These are phyloP conservation scores for Sergeia podlipaevii DNA, from an alignment of 208 protist genomes.

Conservation along the genomic window DNA sequence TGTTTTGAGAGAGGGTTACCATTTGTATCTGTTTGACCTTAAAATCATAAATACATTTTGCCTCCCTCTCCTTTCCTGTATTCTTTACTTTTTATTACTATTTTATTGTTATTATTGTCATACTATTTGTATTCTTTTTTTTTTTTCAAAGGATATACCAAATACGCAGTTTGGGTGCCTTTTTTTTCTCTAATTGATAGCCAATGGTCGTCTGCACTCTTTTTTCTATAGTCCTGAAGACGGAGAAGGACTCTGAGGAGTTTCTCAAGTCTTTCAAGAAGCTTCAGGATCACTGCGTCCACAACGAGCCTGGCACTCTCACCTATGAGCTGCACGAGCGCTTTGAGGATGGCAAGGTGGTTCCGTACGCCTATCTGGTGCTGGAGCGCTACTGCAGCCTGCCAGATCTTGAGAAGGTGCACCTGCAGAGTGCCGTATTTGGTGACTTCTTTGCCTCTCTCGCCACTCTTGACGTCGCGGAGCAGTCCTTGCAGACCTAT, in stretches of 20 bases:
- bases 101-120: not conserved
- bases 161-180: too few species aligned
- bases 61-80: constrained; percentile 3
- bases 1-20: not conserved
- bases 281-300: constrained; percentile 31
- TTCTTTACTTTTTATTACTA: not conserved
- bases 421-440: constrained; percentile 39
- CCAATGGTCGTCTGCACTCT: constrained; percentile 50
- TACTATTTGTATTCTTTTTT: not conserved
- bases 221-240: constrained; percentile 42
- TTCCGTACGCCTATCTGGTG: constrained; percentile 31
- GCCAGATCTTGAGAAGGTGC: constrained; percentile 31
- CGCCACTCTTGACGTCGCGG: constrained; percentile 20
- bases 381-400: constrained; percentile 54
- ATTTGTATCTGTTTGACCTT: constrained; percentile 5
- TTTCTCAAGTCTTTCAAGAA: constrained; percentile 43
- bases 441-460: constrained; percentile 23
- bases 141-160: too few species aligned
- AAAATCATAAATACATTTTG: not conserved
- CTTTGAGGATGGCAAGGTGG: constrained; percentile 18
- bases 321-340: constrained; percentile 63
- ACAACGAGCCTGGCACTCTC: constrained; percentile 60
- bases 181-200: too few species aligned
- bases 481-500: constrained; percentile 17
- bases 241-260: constrained; percentile 19